phyloP scores from a whole-genome alignment of 192 early-diverging fungal species.

The Entomortierella parvispora region DNA sequence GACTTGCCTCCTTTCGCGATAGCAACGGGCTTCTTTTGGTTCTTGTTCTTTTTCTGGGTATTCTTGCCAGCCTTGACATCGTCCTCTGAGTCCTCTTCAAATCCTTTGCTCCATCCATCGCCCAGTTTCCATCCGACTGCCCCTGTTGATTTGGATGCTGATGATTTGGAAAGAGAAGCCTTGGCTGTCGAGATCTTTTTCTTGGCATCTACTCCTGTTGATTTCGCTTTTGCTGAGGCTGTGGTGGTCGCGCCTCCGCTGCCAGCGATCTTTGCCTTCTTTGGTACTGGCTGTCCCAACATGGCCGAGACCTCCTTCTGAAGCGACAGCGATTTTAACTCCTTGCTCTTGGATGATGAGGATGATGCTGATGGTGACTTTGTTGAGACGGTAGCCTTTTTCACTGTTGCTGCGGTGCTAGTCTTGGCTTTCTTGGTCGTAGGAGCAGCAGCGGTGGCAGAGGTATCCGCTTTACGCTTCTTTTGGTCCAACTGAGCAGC shows the following conservation, averaged over 20 bases:
- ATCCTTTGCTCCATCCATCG: slow-evolving; percentile 25
- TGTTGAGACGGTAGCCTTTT: not conserved
- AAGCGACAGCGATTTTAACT: not conserved
- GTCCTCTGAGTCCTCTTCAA: slow-evolving; percentile 6
- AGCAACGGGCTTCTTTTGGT: slow-evolving; percentile 2
- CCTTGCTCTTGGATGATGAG: not conserved
- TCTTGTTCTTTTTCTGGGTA: slow-evolving; percentile 1
- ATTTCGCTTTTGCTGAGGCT: not conserved
- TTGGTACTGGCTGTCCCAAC: slow-evolving; percentile 2
- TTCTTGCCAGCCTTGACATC: not conserved
- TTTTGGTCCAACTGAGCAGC: slow-evolving; percentile 18
- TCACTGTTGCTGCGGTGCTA: not conserved
- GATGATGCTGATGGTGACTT: not conserved
- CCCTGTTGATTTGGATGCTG: not conserved
- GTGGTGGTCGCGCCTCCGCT: too few species aligned
- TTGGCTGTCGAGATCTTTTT: not conserved
- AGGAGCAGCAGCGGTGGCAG: not conserved
- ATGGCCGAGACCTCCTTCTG: slow-evolving; percentile 31
- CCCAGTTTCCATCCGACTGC: slow-evolving; percentile 14
- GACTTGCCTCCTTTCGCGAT: not conserved
- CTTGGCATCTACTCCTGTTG: not conserved
- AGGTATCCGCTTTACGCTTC: slow-evolving; percentile 15
- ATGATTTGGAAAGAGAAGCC: slow-evolving; percentile 5
- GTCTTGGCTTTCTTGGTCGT: slow-evolving; percentile 16
- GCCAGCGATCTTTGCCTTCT: not conserved